These are phyloP conservation scores for Pisolithus albus DNA, from an alignment of 768 basidiomycete genomes.

Conservation along the genomic window DNA sequence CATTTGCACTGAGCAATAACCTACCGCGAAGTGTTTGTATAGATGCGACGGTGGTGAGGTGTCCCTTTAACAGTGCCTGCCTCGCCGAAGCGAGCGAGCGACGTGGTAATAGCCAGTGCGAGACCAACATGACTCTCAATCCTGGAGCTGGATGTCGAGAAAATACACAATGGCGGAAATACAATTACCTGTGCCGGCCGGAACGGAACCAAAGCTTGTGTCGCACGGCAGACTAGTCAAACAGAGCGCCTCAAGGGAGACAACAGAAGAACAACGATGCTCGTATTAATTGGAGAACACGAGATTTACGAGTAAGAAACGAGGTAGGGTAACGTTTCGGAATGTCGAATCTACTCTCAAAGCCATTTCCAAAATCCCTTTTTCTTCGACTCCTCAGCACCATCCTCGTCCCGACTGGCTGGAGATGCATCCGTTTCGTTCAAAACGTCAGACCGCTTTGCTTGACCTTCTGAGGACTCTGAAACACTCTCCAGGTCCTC, in stretches of 20 bases:
- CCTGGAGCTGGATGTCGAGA: not conserved
- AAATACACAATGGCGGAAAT: not conserved
- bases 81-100: too few relatives aligned
- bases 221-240: too few relatives aligned
- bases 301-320: not conserved
- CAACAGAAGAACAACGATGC: too few relatives aligned
- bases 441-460: not conserved
- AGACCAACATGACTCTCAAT: conserved; percentile 1
- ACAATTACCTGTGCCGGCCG: not conserved
- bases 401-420: not conserved
- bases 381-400: not conserved
- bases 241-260: too few relatives aligned
- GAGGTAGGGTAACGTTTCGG: not conserved
- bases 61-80: too few relatives aligned
- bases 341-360: conserved; percentile 1
- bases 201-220: conserved; percentile 4
- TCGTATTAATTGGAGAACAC: not conserved
- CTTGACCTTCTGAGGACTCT: not conserved
- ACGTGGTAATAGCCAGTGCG: conserved; percentile 3
- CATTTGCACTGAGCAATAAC: conserved; percentile 2
- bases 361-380: conserved; percentile 5
- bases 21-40: conserved; percentile 12
- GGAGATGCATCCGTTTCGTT: not conserved
- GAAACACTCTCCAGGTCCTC: conserved; percentile 18
- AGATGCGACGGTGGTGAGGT: not conserved